phyloP scores from a whole-genome alignment of 2,329 filamentous ascomycete species.

The Botrytis elliptica region DNA sequence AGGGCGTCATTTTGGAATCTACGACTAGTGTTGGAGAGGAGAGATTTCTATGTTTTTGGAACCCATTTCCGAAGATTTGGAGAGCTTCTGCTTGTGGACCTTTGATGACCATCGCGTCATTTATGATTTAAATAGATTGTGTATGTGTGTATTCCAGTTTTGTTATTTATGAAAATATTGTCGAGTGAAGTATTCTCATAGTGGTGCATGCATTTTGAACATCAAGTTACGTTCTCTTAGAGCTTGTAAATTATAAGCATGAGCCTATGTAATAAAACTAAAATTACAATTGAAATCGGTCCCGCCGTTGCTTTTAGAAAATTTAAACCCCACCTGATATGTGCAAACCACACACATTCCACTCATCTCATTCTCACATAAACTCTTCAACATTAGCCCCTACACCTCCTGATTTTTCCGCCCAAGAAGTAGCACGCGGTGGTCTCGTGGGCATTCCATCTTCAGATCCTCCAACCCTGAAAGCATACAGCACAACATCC shows the following conservation, averaged over 20 bases:
- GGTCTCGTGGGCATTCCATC: background rate
- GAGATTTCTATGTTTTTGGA: background rate
- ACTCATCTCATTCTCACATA: background rate
- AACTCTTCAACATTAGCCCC: background rate
- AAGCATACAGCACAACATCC: conserved; percentile 3
- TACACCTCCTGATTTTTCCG: background rate
- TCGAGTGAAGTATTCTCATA: background rate
- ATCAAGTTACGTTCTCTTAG: background rate
- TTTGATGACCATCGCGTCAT: accelerated
- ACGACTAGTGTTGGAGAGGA: background rate
- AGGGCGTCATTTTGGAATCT: background rate
- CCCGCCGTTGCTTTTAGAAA: background rate
- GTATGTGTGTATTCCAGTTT: background rate
- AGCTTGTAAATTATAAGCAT: background rate
- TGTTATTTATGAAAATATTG: background rate
- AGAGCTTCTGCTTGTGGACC: background rate
- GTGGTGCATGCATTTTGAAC: background rate
- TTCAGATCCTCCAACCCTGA: background rate
- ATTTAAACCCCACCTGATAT: background rate
- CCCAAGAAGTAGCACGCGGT: background rate
- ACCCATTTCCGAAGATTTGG: background rate
- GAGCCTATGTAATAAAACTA: background rate
- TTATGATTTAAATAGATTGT: background rate
- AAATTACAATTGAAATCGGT: background rate
- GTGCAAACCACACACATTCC: background rate